A percentile compares a stretch with the other conserved stretches of the same genome.
These are phyloP conservation scores for Penicillium janthinellum DNA, from an alignment of 2,329 filamentous ascomycete genomes.

Conservation along the genomic window DNA sequence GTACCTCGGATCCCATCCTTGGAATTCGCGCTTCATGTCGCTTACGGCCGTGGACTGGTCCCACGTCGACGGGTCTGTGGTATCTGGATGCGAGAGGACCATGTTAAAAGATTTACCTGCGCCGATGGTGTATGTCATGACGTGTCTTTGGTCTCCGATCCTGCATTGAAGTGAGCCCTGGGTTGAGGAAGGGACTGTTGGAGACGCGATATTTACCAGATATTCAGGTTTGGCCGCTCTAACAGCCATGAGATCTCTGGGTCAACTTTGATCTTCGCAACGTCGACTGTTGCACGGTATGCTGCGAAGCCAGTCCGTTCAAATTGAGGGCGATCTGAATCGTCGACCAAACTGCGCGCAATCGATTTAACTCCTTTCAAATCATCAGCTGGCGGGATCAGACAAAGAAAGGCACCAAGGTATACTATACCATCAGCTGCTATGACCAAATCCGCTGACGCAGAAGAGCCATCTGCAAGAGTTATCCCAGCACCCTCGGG, in stretches of 20 bases:
- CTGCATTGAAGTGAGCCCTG: slow-evolving; percentile 7
- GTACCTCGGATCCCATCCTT: slow-evolving; percentile 25
- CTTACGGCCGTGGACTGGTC: slow-evolving; percentile 24
- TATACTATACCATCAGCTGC: slow-evolving; percentile 24
- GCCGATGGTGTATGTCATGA: slow-evolving; percentile 49
- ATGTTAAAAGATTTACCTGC: slow-evolving; percentile 50
- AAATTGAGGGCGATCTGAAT: not conserved
- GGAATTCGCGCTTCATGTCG: slow-evolving; percentile 35
- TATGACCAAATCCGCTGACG: slow-evolving; percentile 21
- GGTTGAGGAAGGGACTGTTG: too few species aligned
- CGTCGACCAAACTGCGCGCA: slow-evolving; percentile 10
- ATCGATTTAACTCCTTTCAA: slow-evolving; percentile 26
- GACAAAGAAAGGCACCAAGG: too few species aligned
- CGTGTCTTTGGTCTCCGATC: slow-evolving; percentile 38
- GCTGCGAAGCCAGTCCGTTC: slow-evolving; percentile 42
- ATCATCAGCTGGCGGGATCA: not conserved
- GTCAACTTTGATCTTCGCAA: slow-evolving; percentile 39
- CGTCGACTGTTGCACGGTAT: slow-evolving; percentile 47
- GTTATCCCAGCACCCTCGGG: slow-evolving; percentile 7
- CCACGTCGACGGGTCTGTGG: slow-evolving; percentile 29
- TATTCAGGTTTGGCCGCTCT: slow-evolving; percentile 40
- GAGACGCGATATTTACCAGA: slow-evolving; percentile 35
- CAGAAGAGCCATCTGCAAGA: slow-evolving; percentile 8
- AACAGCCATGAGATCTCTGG: slow-evolving; percentile 45
- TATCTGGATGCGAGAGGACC: slow-evolving; percentile 49